Evolutionary conservation across 176 grass and related monocot genomes (phyloP).

Genomic region (Carex scoparia): DNA sequence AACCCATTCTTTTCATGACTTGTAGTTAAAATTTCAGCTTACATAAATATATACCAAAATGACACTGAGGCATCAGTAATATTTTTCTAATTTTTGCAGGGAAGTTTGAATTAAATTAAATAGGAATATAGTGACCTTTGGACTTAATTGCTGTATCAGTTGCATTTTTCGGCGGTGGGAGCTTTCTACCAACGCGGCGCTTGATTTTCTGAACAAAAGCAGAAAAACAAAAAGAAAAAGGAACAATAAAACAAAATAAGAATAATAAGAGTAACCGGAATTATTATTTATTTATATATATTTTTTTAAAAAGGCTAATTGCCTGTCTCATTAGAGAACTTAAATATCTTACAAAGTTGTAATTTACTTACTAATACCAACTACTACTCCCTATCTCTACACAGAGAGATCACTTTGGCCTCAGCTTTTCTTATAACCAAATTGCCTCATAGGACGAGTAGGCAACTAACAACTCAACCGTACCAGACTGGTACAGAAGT

Average conservation of each 20-base stretch:
- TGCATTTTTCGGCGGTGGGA: conserved; percentile 80
- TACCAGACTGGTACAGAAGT: too few species aligned
- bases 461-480: too few species aligned
- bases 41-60: neutral
- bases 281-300: neutral
- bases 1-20: neutral
- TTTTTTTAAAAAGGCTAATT: too few species aligned
- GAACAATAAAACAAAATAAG: neutral
- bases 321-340: too few species aligned
- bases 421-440: too few species aligned
- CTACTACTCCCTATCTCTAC: too few species aligned
- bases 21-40: neutral
- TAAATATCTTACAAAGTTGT: too few species aligned
- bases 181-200: conserved; percentile 79
- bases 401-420: too few species aligned
- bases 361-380: too few species aligned
- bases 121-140: conserved; percentile 37
- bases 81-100: neutral
- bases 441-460: too few species aligned
- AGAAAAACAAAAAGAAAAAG: neutral
- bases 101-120: neutral
- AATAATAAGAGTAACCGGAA: neutral
- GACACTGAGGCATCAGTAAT: neutral
- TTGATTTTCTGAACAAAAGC: conserved; percentile 60
- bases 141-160: conserved; percentile 80